Evolutionary conservation across 2,329 filamentous ascomycete species (phyloP), one percentile per base, ranked within the genome.

Genomic region (Exutisphaerella laricina): DNA sequence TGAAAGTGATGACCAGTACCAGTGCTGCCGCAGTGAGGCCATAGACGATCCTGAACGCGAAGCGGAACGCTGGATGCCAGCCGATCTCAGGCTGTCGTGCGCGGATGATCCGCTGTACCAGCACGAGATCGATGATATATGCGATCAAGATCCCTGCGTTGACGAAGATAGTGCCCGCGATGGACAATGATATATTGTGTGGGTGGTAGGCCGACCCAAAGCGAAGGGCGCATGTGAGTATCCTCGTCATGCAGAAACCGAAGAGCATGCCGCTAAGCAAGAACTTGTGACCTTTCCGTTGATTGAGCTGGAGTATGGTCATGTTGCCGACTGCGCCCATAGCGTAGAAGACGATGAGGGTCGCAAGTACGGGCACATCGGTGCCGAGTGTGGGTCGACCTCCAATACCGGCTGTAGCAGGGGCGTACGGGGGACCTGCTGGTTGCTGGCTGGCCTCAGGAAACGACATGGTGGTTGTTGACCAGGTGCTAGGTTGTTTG

Each of bases 281-380:
- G 40, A 72, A 72, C 17, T 67, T 68, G 50, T 71, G 66, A 1
- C 58, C 59, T 39, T 57, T 52, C 22, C 55, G 49, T 40, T 44
- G 56, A 48, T 72, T 71, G 21, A 53, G 46, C 48, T 62, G 61
- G 43, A 70, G 66, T 22, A 68, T 66, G 3, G 58, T 60, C 64
- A 70, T 69, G 48, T 72, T 65, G 4, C 57, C 54, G 5, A 55
- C 55, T 4, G 66, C 69, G n/a, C 58, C 62, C 35, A 58, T 30
- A 23, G 70, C 48, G 54, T 63, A 72, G n/a, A 72, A 54, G 16
- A 59, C 20, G 23, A 71, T 58, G 46, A 71, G 67, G 28, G 71
- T 57, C 3, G 66, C 53, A 20, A 60, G 59, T 20, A 66, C 58
- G 2, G 70, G 67, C 8, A 71, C 57, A 40, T 72, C 69, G 39